phyloP scores from a whole-genome alignment of 805 yeast species.

The Kazachstania martiniae region DNA sequence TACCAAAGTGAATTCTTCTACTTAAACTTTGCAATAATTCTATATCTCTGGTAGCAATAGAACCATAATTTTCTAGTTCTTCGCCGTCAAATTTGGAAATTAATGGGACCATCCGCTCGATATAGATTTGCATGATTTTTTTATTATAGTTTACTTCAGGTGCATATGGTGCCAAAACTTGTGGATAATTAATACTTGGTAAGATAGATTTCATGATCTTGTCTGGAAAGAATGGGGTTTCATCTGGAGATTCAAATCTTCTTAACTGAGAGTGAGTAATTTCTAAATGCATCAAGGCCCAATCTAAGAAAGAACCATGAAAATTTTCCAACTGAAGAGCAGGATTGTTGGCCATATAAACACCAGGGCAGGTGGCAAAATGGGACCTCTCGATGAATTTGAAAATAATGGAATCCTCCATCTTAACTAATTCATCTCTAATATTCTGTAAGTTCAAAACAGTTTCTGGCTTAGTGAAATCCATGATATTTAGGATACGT shows the following conservation, averaged over 20 bases:
- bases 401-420: slow-evolving; percentile 95
- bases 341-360: slow-evolving; percentile 47
- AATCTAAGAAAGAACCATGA: slow-evolving; percentile 77
- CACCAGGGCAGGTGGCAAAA: slow-evolving; percentile 63
- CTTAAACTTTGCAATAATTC: slow-evolving; percentile 81
- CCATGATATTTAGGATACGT: slow-evolving; percentile 52
- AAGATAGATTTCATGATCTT: slow-evolving; percentile 54
- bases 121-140: slow-evolving; percentile 58
- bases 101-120: slow-evolving; percentile 62
- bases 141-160: slow-evolving; percentile 67
- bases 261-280: slow-evolving; percentile 67
- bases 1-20: slow-evolving; percentile 91
- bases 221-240: slow-evolving; percentile 76
- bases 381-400: slow-evolving; percentile 89
- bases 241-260: slow-evolving; percentile 91
- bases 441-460: slow-evolving; percentile 75
- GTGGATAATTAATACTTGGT: slow-evolving; percentile 73
- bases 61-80: slow-evolving; percentile 78
- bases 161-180: slow-evolving; percentile 62
- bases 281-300: slow-evolving; percentile 72
- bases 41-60: slow-evolving; percentile 75
- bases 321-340: slow-evolving; percentile 50
- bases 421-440: slow-evolving; percentile 71
- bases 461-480: slow-evolving; percentile 71
- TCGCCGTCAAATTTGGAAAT: slow-evolving; percentile 59